phyloP scores from a whole-genome alignment of 176 grass and related monocot genomes.

The Oryza australiensis region DNA sequence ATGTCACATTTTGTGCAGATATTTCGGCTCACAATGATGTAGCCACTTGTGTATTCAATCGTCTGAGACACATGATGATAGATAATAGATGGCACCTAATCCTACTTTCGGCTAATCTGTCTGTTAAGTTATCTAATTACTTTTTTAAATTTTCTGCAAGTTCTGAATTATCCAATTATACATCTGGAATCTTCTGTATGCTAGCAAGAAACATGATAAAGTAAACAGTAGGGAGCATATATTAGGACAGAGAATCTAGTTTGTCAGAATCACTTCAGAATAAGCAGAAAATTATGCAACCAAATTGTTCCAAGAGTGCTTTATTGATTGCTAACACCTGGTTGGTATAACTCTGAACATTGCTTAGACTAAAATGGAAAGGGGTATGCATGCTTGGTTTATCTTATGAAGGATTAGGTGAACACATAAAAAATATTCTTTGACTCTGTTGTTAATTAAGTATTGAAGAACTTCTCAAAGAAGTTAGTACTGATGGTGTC shows the following conservation, averaged over 20 bases:
- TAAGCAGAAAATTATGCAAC: conserved; percentile 17
- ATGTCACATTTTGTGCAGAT: conserved; percentile 36
- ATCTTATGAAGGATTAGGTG: not conserved
- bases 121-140: conserved; percentile 1
- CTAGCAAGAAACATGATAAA: not conserved
- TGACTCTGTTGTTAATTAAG: conserved; percentile 25
- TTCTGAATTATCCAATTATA: conserved; percentile 1
- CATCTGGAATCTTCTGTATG: not conserved
- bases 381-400: conserved; percentile 5
- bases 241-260: conserved; percentile 8
- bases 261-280: not conserved
- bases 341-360: not conserved
- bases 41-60: conserved; percentile 12
- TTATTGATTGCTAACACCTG: conserved; percentile 18
- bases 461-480: not conserved
- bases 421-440: not conserved
- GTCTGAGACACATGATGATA: conserved; percentile 9
- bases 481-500: not conserved
- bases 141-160: not conserved
- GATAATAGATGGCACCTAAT: conserved; percentile 27
- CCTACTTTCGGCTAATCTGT: not conserved
- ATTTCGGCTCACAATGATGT: conserved; percentile 33
- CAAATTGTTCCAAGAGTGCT: not conserved
- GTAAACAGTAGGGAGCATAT: conserved; percentile 3
- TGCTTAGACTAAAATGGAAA: conserved; percentile 27